Percentiles rank a stretch among this genome's conserved stretches.
Evolutionary conservation across 768 basidiomycete genomes (phyloP).

Genomic region (Lentinula guzmanii): DNA sequence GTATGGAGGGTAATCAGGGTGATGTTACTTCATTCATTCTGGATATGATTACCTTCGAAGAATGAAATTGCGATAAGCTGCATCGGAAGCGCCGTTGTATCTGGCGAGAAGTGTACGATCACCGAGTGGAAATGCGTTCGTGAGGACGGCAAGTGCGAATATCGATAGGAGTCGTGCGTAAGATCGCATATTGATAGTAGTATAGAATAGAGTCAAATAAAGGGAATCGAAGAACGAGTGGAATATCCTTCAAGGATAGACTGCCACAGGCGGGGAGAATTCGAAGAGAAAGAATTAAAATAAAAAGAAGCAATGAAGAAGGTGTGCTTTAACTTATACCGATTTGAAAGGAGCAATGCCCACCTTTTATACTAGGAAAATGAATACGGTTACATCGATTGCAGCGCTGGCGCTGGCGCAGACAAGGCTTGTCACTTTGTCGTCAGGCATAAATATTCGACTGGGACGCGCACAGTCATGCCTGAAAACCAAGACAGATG

Average conservation of each 20-base stretch:
- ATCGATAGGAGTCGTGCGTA: neutral
- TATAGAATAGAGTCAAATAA: neutral
- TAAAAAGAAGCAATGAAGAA: neutral
- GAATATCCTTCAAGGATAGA: slow-evolving; percentile 2
- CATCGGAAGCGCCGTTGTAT: neutral
- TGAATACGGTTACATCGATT: neutral
- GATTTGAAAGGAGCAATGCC: neutral
- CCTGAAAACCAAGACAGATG: neutral
- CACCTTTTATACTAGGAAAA: neutral
- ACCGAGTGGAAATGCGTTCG: neutral
- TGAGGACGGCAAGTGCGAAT: neutral
- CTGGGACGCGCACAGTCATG: neutral
- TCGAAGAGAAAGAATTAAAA: neutral
- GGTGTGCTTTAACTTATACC: neutral
- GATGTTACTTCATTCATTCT: neutral
- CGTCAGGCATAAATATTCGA: neutral
- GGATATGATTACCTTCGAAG: neutral
- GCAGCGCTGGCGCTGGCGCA: neutral
- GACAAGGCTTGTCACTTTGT: neutral
- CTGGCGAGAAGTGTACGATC: neutral
- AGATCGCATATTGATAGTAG: neutral
- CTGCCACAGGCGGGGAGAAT: neutral
- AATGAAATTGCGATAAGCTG: neutral
- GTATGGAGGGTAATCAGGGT: slow-evolving; percentile 11
- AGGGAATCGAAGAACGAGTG: neutral